These are phyloP conservation scores for Beauveria asiatica DNA, from an alignment of 2,329 filamentous ascomycete species.

Conservation along the genomic window DNA sequence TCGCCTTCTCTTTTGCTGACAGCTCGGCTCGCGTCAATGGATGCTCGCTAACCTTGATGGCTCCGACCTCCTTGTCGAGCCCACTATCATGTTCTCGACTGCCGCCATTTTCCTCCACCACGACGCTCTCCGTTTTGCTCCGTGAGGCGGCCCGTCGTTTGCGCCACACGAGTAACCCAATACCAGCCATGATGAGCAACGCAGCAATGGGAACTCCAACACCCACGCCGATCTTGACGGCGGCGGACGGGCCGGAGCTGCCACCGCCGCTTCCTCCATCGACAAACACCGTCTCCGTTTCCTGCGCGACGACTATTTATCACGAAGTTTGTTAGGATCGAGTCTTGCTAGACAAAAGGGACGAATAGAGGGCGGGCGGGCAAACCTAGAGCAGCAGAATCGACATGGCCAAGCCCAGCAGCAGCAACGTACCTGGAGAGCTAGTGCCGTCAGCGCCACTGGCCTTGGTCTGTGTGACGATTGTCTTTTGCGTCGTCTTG, in stretches of 20 bases:
- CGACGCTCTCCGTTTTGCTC: not conserved
- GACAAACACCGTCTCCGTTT: slow-evolving; percentile 6
- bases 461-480: slow-evolving; percentile 19
- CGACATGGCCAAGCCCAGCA: slow-evolving; percentile 13
- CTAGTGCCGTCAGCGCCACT: slow-evolving; percentile 15
- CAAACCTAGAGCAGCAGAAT: slow-evolving; percentile 4
- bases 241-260: not conserved
- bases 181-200: not conserved
- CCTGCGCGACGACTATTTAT: not conserved
- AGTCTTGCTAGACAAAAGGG: not conserved
- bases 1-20: not conserved
- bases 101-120: not conserved
- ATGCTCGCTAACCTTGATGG: not conserved
- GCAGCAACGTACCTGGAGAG: slow-evolving; percentile 22
- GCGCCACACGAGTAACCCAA: not conserved
- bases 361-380: not conserved
- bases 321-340: not conserved
- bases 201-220: not conserved
- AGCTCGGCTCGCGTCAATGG: not conserved
- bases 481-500: slow-evolving; percentile 16
- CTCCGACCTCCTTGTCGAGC: not conserved
- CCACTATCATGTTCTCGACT: not conserved
- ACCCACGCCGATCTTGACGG: not conserved
- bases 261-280: not conserved
- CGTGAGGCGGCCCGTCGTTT: not conserved